A percentile compares a stretch with the other conserved stretches of the same genome.
These are phyloP conservation scores for Vaccinium myrtillus DNA, from an alignment of 148 eudicot species.

Conservation along the genomic window DNA sequence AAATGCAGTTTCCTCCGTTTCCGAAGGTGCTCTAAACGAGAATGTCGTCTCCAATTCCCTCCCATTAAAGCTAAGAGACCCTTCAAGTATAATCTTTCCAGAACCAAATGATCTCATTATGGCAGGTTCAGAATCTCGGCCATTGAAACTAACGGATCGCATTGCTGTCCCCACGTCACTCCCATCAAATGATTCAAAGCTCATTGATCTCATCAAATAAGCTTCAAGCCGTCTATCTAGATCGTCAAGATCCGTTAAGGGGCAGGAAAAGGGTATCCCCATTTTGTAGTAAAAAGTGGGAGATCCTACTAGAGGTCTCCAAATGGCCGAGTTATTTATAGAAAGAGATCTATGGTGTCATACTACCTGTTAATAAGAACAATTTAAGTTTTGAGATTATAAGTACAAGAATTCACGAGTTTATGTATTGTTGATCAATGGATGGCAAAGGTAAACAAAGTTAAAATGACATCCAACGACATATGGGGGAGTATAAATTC, in stretches of 20 bases:
- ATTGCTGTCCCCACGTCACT: conserved; percentile 16
- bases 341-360: conserved; percentile 11
- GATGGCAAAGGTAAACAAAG: neutral
- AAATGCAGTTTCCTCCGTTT: conserved; percentile 8
- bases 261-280: conserved; percentile 38
- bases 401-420: neutral
- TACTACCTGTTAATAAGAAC: conserved; percentile 14
- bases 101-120: conserved; percentile 29
- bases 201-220: conserved; percentile 27
- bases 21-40: conserved; percentile 20
- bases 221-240: conserved; percentile 29
- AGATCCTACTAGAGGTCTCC: conserved; percentile 8
- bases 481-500: neutral
- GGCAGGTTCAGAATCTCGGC: conserved; percentile 25
- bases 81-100: conserved; percentile 34
- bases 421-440: neutral
- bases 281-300: conserved; percentile 14
- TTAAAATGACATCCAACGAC: neutral
- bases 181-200: conserved; percentile 16
- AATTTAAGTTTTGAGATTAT: neutral
- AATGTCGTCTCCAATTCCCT: conserved; percentile 28
- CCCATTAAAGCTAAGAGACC: conserved; percentile 43
- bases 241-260: conserved; percentile 24
- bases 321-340: neutral
- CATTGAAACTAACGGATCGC: conserved; percentile 28